Evolutionary conservation across 257 asterid genomes (phyloP), one percentile per base, ranked within the genome.

Genomic region (Cruciata laevipes): DNA sequence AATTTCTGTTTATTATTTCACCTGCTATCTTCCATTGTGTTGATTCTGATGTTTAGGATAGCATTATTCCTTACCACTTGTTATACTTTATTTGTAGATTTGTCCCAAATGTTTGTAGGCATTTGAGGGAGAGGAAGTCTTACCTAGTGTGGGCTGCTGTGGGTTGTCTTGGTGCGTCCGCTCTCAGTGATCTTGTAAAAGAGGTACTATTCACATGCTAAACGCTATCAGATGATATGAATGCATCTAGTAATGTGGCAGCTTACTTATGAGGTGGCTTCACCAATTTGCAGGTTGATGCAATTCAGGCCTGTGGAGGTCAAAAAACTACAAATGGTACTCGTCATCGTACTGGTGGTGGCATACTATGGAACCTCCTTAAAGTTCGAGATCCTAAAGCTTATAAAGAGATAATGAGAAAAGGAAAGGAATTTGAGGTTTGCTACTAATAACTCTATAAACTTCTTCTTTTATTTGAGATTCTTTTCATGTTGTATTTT

Each of bases 241-340:
- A n/a, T 53, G 60, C 60, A 53, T n/a, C 30, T 21, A 20, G 20
- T 7, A 21, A 63, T 24, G 35, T 51, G n/a, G 35, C n/a, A 37
- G 20, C 37, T 27, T 37, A 37, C 42, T 42, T 13, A 25, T 55
- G 40, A 5, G 69, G 24, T 71, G 35, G 37, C 20, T 23, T 63
- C 24, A 24, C 63, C 21, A 62, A 23, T 62, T 16, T 83, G 75
- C 79, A 90, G 99, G 97, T 94, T 67, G 95, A 90, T 69, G 99
- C 96, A 63, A 87, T 94, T 78, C 97, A 84, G 83, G 83, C 86
- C 63, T 90, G 95, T 83, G 99, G 97, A 33, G 97, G 99, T 38
- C 97, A 94, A 80, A 88, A 85, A 82, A 88, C 95, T 33, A 74
- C 79, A 16, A 93, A 85, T 80, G 96, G 96, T 24, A 75, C 70